Base-by-base conservation (phyloP, 345 rosid genomes). In the Populus deltoides region DNA sequence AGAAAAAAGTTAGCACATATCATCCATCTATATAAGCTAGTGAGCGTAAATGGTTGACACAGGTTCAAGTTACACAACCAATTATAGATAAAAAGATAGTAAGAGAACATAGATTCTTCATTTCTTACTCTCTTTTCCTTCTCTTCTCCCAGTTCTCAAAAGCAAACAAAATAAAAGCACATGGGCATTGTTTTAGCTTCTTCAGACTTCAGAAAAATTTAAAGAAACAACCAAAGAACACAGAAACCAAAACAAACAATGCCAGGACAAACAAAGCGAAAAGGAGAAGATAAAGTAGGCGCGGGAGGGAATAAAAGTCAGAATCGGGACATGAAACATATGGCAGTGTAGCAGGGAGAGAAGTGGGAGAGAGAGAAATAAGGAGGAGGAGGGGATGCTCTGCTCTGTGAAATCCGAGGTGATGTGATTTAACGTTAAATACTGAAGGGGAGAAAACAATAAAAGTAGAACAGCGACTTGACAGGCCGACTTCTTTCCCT, bases 381-480 rank as follows among this genome's bases (percentile, higher is more conserved):
- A 62, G 47, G 31, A 9, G 49, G 33, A 38, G n/a, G 33, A 5
- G 12, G 49, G 43, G 18, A 6, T 12, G 17, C 7, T 18, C 49
- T 36, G 25, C 49, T 73, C 75, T 35, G 78, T 35, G 70, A 80
- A 70, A 35, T 59, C 76, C 75, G 88, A 86, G 73, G 71, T 65
- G 91, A 88, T 85, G 91, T 88, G 91, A 88, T 88, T 83, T 83
- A 86, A 88, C 89, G 87, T 85, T 83, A 86, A 85, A 80, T 69
- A 78, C 85, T 75, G 87, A 31, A 43, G 55, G 55, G 55, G 22
- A 57, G 67, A 67, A 80, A 78, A 73, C 79, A 82, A 74, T 55
- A 77, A 78, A 81, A 77, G 70, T 76, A 72, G 71, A 81, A 87
- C 86, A 84, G 82, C 87, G 90, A 89, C 89, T 77, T 84, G 90